Percentiles rank a stretch among this genome's conserved stretches.
These are phyloP conservation scores for Vitis hybrid DNA, from an alignment of 177 flowering plant species.

Conservation along the genomic window DNA sequence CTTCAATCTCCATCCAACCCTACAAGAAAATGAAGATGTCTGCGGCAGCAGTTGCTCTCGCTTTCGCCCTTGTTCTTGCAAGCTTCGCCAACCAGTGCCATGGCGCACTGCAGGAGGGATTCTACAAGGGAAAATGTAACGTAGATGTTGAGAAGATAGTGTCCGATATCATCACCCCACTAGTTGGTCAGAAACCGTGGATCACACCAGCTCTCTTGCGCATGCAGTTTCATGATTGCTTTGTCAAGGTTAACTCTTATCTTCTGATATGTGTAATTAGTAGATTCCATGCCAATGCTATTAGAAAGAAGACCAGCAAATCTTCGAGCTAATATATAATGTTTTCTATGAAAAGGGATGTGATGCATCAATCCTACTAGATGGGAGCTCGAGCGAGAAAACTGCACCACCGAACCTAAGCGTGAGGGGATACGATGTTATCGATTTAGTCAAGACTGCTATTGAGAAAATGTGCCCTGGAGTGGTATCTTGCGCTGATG, in stretches of 20 bases:
- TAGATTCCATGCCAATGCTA: not conserved
- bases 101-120: constrained; percentile 35
- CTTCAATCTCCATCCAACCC: too few species aligned
- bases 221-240: constrained; percentile 65
- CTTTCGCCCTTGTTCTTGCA: constrained; percentile 14
- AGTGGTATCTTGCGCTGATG: constrained; percentile 87
- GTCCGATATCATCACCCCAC: constrained; percentile 12
- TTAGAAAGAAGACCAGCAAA: too few species aligned
- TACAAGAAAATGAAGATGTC: constrained; percentile 6
- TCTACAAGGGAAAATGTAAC: constrained; percentile 42
- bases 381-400: constrained; percentile 33
- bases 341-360: constrained; percentile 39
- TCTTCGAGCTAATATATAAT: not conserved
- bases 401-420: constrained; percentile 35
- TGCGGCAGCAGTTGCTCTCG: constrained; percentile 7
- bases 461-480: constrained; percentile 60
- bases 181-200: constrained; percentile 21
- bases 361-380: constrained; percentile 47
- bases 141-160: constrained; percentile 39
- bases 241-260: constrained; percentile 37
- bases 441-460: constrained; percentile 30
- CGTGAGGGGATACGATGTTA: constrained; percentile 45
- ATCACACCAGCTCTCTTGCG: constrained; percentile 51
- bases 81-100: constrained; percentile 18
- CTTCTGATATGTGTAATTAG: not conserved